These are phyloP conservation scores for Phyllosticta ampelicida DNA, from an alignment of 2,329 filamentous ascomycete genomes.

Conservation along the genomic window DNA sequence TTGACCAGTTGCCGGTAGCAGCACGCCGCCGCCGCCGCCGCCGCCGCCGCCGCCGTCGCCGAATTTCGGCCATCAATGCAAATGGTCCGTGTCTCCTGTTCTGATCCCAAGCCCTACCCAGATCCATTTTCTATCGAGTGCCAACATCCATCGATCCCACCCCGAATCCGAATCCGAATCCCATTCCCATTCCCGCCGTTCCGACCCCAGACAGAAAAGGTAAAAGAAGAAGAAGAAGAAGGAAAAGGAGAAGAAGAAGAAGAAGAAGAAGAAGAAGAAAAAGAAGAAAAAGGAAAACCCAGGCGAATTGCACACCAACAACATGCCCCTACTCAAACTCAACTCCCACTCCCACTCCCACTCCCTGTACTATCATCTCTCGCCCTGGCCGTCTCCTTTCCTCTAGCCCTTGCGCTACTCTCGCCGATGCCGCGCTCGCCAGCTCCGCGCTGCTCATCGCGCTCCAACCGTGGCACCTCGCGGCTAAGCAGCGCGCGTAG, in stretches of 20 bases:
- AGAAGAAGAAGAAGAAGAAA: not conserved
- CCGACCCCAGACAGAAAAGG: not conserved
- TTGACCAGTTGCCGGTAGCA: no score
- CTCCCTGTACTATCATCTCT: not conserved
- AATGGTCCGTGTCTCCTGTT: no score
- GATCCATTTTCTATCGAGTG: no score
- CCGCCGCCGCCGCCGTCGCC: no score
- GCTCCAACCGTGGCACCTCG: conserved; percentile 43
- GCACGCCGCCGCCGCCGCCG: no score
- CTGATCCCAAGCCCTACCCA: no score
- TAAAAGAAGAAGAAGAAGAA: not conserved
- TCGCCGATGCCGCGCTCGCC: not conserved
- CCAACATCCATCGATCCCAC: no score
- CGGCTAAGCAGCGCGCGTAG: conserved; percentile 50
- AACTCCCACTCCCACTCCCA: not conserved
- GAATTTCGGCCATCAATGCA: no score
- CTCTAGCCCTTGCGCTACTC: not conserved
- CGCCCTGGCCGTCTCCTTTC: not conserved
- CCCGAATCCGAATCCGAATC: not conserved
- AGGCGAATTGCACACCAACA: not conserved
- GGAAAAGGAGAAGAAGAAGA: not conserved
- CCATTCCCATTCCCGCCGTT: not conserved
- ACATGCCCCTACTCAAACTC: not conserved
- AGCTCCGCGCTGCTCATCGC: not conserved
- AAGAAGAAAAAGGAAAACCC: not conserved